Evolutionary conservation across 176 grass and related monocot genomes (phyloP).

Genomic region (Carex cristatella): DNA sequence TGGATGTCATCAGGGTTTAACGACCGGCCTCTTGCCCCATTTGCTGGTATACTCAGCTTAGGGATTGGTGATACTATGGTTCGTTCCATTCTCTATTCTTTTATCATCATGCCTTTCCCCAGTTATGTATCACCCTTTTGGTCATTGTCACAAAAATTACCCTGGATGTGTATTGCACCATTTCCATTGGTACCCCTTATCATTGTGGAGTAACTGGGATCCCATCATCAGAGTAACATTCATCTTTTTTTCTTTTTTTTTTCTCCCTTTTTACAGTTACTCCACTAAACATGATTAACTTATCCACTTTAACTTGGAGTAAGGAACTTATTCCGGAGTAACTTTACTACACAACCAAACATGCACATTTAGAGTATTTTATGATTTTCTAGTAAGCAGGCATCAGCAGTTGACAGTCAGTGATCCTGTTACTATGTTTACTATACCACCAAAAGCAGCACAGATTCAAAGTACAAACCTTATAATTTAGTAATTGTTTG

Average conservation of each 20-base stretch:
- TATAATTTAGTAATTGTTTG: neutral
- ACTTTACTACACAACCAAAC: too few relatives aligned
- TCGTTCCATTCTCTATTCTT: slow-evolving; percentile 11
- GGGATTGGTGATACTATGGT: slow-evolving; percentile 99
- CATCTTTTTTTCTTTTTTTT: too few relatives aligned
- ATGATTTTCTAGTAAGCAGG: neutral
- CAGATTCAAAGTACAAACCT: neutral
- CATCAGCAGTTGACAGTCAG: neutral
- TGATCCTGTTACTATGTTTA: neutral
- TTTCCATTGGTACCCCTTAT: neutral
- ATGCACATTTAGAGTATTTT: neutral
- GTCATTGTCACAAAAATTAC: neutral
- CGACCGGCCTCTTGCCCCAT: slow-evolving; percentile 73
- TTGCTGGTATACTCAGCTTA: slow-evolving; percentile 95
- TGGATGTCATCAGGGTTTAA: slow-evolving; percentile 93
- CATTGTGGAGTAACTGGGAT: neutral
- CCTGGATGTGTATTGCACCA: neutral
- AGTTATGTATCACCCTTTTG: neutral
- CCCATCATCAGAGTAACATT: too few relatives aligned
- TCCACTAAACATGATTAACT: too few relatives aligned
- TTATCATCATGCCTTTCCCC: neutral
- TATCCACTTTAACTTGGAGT: too few relatives aligned
- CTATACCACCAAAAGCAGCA: neutral
- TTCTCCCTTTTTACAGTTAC: too few relatives aligned
- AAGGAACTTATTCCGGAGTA: too few relatives aligned